These are phyloP conservation scores for Telopea speciosissima DNA, from an alignment of 177 flowering plant genomes.

Conservation along the genomic window DNA sequence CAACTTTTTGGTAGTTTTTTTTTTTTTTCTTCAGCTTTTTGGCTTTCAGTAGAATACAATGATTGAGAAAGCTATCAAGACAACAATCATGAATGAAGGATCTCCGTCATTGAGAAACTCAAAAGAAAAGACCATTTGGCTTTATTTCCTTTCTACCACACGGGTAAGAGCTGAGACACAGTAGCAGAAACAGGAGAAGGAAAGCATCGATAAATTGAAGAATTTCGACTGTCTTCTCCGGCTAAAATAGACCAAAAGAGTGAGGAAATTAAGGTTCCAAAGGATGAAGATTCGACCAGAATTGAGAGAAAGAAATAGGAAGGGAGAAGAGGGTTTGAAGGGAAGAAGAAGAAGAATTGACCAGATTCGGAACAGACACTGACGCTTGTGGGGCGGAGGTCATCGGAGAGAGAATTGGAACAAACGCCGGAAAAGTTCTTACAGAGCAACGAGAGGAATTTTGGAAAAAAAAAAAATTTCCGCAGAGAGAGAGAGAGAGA, in stretches of 20 bases:
- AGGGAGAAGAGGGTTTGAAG: conserved; percentile 2
- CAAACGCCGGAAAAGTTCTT: not conserved
- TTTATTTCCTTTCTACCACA: no score
- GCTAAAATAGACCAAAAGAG: not conserved
- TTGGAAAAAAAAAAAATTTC: not conserved
- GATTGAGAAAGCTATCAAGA: no score
- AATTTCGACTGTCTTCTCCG: not conserved
- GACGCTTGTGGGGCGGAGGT: no score
- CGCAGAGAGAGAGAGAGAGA: not conserved
- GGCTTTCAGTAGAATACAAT: no score
- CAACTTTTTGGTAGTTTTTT: no score
- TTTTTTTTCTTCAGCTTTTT: no score
- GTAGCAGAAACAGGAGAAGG: no score
- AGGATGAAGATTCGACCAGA: not conserved
- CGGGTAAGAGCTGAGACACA: no score
- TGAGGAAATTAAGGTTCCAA: not conserved
- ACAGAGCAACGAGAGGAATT: not conserved
- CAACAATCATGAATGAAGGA: no score
- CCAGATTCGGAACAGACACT: not conserved
- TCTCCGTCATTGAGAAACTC: no score
- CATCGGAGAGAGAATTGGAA: not conserved
- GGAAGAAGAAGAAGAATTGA: not conserved
- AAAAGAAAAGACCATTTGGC: no score
- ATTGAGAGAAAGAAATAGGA: not conserved
- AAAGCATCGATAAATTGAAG: not conserved